A percentile compares a stretch with the other conserved stretches of the same genome.
phyloP scores from a whole-genome alignment of 2,329 filamentous ascomycete genomes.

The Sporothrix inflata region DNA sequence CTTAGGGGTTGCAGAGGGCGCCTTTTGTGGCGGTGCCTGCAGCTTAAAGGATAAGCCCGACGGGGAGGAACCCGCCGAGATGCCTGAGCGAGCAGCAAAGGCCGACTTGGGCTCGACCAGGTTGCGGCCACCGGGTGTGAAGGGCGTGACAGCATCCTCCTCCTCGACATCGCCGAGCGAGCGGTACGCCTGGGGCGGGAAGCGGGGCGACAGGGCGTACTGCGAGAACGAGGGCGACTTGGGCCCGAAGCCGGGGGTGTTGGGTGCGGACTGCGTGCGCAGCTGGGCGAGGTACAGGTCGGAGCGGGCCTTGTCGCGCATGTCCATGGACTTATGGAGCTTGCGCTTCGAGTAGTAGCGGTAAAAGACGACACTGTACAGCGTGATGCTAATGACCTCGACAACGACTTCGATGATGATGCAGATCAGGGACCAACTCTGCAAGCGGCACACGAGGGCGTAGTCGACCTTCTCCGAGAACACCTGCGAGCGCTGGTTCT shows the following conservation, averaged over 20 bases:
- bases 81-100: conserved; percentile 49
- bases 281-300: conserved; percentile 92
- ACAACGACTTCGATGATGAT: conserved; percentile 96
- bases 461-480: conserved; percentile 85
- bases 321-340: conserved; percentile 94
- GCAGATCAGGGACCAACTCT: conserved; percentile 96
- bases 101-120: conserved; percentile 66
- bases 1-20: conserved; percentile 77
- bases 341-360: conserved; percentile 96
- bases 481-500: conserved; percentile 78
- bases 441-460: conserved; percentile 83
- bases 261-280: conserved; percentile 84
- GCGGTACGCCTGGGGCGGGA: conserved; percentile 61
- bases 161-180: conserved; percentile 45
- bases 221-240: conserved; percentile 62
- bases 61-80: conserved; percentile 46
- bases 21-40: conserved; percentile 79
- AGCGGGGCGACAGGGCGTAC: conserved; percentile 62
- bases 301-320: conserved; percentile 89
- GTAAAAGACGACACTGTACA: conserved; percentile 96
- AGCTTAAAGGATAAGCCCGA: conserved; percentile 66
- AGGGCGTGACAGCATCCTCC: conserved; percentile 47
- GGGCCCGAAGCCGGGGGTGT: conserved; percentile 85
- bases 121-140: conserved; percentile 56
- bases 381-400: conserved; percentile 85